A percentile compares a stretch with the other conserved stretches of the same genome.
These are phyloP conservation scores for Aspergillus nanangensis DNA, from an alignment of 495 filamentous ascomycete genomes.

Conservation along the genomic window DNA sequence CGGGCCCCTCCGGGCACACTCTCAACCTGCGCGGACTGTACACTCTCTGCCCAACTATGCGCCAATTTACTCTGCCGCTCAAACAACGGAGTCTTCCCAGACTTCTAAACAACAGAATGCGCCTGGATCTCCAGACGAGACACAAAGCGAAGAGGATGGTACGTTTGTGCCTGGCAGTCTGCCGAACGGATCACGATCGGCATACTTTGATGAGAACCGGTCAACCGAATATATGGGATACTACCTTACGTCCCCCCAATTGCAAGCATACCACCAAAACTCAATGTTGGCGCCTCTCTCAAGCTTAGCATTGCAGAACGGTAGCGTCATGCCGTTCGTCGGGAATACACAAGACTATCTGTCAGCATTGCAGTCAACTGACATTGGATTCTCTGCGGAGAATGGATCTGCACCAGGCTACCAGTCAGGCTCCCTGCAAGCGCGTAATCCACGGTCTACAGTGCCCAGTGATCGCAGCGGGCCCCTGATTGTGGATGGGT, in stretches of 20 bases:
- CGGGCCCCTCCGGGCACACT: slow-evolving; percentile 56
- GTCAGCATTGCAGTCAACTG: slow-evolving; percentile 28
- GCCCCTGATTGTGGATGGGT: slow-evolving; percentile 44
- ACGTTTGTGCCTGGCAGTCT: slow-evolving; percentile 37
- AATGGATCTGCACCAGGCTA: slow-evolving; percentile 11
- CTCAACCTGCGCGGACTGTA: slow-evolving; percentile 57
- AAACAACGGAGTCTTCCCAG: slow-evolving; percentile 31
- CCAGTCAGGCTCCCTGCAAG: slow-evolving; percentile 15
- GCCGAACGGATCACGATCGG: slow-evolving; percentile 32
- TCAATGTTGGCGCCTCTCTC: slow-evolving; percentile 41
- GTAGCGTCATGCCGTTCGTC: slow-evolving; percentile 41
- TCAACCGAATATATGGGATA: slow-evolving; percentile 62
- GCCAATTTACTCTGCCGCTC: slow-evolving; percentile 34
- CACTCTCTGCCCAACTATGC: slow-evolving; percentile 38
- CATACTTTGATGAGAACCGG: slow-evolving; percentile 42
- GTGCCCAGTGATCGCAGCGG: slow-evolving; percentile 31
- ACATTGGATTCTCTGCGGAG: slow-evolving; percentile 19
- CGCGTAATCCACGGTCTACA: slow-evolving; percentile 19
- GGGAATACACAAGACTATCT: slow-evolving; percentile 36
- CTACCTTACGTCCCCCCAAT: slow-evolving; percentile 56
- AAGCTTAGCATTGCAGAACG: slow-evolving; percentile 40
- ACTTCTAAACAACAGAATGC: slow-evolving; percentile 25
- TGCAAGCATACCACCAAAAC: slow-evolving; percentile 45
- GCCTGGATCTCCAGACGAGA: slow-evolving; percentile 31
- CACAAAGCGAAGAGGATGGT: slow-evolving; percentile 38